A percentile compares a stretch with the other conserved stretches of the same genome.
phyloP scores from a whole-genome alignment of 2,329 filamentous ascomycete genomes.

The Fusarium haematococcum region DNA sequence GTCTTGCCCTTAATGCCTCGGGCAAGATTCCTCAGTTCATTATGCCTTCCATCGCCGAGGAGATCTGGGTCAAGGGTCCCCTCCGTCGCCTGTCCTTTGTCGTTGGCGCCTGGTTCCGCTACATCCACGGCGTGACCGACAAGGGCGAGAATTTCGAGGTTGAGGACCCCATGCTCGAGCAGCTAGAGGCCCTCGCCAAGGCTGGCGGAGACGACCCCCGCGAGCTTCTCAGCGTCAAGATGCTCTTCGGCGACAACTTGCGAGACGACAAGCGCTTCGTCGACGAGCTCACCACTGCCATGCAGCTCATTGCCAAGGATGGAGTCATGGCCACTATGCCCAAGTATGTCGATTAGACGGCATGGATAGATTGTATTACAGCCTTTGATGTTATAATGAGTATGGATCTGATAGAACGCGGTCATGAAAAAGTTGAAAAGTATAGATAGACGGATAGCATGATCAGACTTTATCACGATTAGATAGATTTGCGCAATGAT shows the following conservation, averaged over 20 bases:
- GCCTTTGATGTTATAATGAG: background rate
- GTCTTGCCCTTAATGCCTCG: constrained; percentile 62
- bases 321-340: constrained; percentile 62
- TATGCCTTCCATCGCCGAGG: constrained; percentile 60
- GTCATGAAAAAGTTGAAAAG: background rate
- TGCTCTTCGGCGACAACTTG: constrained; percentile 64
- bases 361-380: background rate
- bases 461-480: background rate
- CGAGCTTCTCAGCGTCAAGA: constrained; percentile 58
- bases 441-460: background rate
- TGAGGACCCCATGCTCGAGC: constrained; percentile 62
- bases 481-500: background rate
- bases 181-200: constrained; percentile 59
- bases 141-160: constrained; percentile 55
- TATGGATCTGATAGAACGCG: background rate
- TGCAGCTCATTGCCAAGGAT: constrained; percentile 60
- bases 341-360: constrained; percentile 56
- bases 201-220: constrained; percentile 56
- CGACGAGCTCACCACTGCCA: constrained; percentile 58
- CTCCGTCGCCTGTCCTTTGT: constrained; percentile 62
- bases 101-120: constrained; percentile 63
- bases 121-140: constrained; percentile 63
- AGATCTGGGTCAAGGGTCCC: constrained; percentile 58
- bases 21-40: constrained; percentile 67
- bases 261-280: constrained; percentile 61